Evolutionary conservation across 108 stramenopile genomes (phyloP), one percentile per base, ranked within the genome.

Genomic region (Skeletonema tropicum): DNA sequence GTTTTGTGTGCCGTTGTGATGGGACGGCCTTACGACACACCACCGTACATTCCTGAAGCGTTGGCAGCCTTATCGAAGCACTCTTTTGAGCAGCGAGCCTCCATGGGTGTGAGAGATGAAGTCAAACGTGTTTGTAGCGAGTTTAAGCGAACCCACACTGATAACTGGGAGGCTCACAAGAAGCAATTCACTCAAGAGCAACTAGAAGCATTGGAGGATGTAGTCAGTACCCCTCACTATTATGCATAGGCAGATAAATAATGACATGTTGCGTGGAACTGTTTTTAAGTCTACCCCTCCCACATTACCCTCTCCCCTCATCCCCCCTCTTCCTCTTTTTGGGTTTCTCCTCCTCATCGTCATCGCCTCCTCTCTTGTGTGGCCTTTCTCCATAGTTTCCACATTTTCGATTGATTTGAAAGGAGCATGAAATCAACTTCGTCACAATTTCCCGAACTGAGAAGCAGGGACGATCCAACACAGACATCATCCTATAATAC

Each of bases 121-220:
- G 96, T 96, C 19, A 94, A 93, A 70, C 90, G 90, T 65, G 89
- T 89, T 41, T 93, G 92, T 62, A 87, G 90, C 6, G 96, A 96
- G 59, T 96, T 92, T 81, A 94, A 94, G 57, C 74, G 91, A 35
- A 96, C 96, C 6, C 96, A 96, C 66, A 94, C 92, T 73, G 96
- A 96, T 64, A 93, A 93, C 70, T 96, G 96, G 96, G 92, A 89
- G 61, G 76, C 86, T n/a, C 92, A 94, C 62, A 88, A 84, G 30
- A 70, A 80, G 35, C 80, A 80, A 32, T 96, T 96, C 57, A 90
- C 85, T 21, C 91, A 87, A 75, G 91, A 91, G 66, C 88, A 96
- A 64, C 64, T 96, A 1, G 96, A 96, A 36, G 88, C 91, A 6
- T 76, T 96, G 59, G 91, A 94, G 46, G 96, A 96, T 77, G 95